These are phyloP conservation scores for Fusarium verrucosum DNA, from an alignment of 2,329 filamentous ascomycete genomes.

Conservation along the genomic window DNA sequence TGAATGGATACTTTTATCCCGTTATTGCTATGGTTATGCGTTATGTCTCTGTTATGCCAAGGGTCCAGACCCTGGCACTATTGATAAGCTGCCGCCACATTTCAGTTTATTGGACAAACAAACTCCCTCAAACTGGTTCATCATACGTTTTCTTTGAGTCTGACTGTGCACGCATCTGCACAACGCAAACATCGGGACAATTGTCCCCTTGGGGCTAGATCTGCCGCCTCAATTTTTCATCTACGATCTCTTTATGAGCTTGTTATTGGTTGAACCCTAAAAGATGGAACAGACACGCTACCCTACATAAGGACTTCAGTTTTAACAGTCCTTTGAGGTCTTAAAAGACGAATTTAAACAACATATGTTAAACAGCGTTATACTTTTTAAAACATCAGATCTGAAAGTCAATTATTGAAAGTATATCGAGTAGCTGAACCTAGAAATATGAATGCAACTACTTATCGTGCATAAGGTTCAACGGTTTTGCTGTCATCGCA, in stretches of 20 bases:
- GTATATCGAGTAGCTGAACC: background rate
- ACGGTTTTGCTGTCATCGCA: background rate
- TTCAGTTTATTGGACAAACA: background rate
- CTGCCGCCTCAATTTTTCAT: background rate
- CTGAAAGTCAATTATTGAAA: background rate
- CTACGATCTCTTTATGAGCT: background rate
- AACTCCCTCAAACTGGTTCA: background rate
- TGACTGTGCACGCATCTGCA: background rate
- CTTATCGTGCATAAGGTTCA: no score
- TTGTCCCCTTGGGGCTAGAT: background rate
- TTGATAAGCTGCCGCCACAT: background rate
- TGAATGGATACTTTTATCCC: no score
- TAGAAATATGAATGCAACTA: no score
- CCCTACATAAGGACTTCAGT: background rate
- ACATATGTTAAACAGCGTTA: no score
- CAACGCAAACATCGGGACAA: background rate
- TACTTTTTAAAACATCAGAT: background rate
- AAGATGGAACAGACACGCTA: background rate
- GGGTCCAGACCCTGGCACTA: background rate
- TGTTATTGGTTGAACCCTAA: background rate
- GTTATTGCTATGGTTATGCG: background rate
- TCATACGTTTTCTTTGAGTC: background rate
- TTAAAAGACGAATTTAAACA: no score
- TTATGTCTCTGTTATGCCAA: background rate
- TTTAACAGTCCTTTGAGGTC: no score